Conservation (phyloP, 257 asterid genomes). For the Petrea volubilis region DNA sequence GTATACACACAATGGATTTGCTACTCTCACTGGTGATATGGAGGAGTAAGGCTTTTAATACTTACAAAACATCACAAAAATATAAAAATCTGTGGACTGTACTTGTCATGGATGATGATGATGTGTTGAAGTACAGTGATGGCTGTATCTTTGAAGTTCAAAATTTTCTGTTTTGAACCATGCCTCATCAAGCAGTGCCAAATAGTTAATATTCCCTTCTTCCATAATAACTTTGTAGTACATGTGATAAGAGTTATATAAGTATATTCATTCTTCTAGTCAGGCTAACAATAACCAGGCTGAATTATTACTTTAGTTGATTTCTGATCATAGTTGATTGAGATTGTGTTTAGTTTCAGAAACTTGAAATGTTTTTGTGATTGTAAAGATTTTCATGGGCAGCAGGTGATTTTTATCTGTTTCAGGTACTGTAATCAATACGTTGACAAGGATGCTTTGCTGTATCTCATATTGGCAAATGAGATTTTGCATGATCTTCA, state of each 20-base stretch:
- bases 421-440: slow-evolving; percentile 96
- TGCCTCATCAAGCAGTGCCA: background rate
- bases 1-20: slow-evolving; percentile 96
- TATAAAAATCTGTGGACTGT: background rate
- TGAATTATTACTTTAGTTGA: background rate
- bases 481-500: slow-evolving; percentile 84
- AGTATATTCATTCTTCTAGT: background rate
- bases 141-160: background rate
- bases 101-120: slow-evolving; percentile 19
- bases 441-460: slow-evolving; percentile 87
- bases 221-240: background rate
- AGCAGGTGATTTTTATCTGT: slow-evolving; percentile 21
- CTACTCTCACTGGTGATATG: slow-evolving; percentile 86
- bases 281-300: background rate
- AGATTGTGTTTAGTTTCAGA: slow-evolving; percentile 2
- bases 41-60: slow-evolving; percentile 77
- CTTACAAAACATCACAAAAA: slow-evolving; percentile 5
- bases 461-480: slow-evolving; percentile 88
- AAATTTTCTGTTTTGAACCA: background rate
- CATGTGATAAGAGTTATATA: slow-evolving; percentile 1
- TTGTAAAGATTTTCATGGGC: slow-evolving; percentile 2
- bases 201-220: background rate
- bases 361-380: slow-evolving; percentile 2
- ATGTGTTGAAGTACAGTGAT: background rate
- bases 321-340: slow-evolving; percentile 11